Base-by-base conservation (phyloP, 768 basidiomycete species). In the Leccinum ochraceum region DNA sequence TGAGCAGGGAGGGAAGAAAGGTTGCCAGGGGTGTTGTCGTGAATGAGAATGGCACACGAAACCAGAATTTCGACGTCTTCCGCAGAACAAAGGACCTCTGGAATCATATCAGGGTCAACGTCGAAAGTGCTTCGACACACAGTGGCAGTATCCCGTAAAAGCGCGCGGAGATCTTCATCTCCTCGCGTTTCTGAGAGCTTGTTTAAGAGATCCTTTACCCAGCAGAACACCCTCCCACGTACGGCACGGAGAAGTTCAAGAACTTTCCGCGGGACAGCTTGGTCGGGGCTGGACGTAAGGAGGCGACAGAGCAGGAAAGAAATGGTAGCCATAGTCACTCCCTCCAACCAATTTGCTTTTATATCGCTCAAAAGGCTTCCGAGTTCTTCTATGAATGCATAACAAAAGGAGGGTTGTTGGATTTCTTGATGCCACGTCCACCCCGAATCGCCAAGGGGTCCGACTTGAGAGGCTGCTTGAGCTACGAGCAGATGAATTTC, bases 401-500 rank as follows among this genome's bases (percentile, higher is more conserved):
- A 52, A 13, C 51, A 52, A 53, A 66, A 66, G 8, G 60, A 57
- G 8, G 63, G 48, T 8, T 61, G 50, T 10, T 32, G 54, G 16
- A 66, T 36, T 32, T 66, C 64, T n/a, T 57, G 20, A 44, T 66
- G 64, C 64, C 64, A 64, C 5, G 22, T 22, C 63, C 50, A 59
- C 14, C 17, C 57, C 2, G 13, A 28, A 30, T 62, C 14, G 6
- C 17, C 51, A 9, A 69, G 36, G 3, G 67, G 70, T 36, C 81
- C 81, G 4, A 78, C 68, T 61, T 85, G 80, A 63, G 74, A 78
- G 3, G 72, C 74, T 13, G 81, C 74, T 54, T 83, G 83, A 6
- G 66, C 69, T 2, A 84, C 22, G 3, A 84, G 71, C 0, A 70
- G 56, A 58, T 81, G 74, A 0, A 85, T 78, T 16, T 76, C 79